These are phyloP conservation scores for Schizonepeta tenuifolia DNA, from an alignment of 257 asterid genomes.

Conservation along the genomic window DNA sequence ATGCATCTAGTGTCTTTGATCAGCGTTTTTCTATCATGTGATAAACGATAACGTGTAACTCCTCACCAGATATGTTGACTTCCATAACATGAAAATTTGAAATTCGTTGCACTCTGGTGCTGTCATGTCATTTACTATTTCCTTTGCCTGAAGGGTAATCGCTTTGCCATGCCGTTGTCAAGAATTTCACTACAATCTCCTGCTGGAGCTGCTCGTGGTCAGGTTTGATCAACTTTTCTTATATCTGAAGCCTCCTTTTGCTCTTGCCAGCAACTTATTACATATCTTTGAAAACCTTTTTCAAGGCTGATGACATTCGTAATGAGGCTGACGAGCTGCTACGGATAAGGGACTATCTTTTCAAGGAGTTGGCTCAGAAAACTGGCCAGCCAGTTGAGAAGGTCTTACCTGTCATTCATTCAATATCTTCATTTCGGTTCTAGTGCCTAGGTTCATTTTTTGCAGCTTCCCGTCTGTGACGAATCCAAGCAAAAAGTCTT, in stretches of 20 bases:
- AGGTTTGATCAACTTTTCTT: constrained; percentile 53
- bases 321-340: constrained; percentile 88
- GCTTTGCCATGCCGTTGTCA: constrained; percentile 81
- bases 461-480: background rate
- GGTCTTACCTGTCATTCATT: constrained; percentile 43
- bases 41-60: background rate
- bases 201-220: constrained; percentile 97
- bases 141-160: constrained; percentile 60
- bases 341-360: constrained; percentile 87
- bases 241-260: background rate
- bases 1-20: background rate
- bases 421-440: background rate
- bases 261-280: constrained; percentile 14
- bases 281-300: constrained; percentile 22
- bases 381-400: constrained; percentile 85
- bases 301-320: constrained; percentile 84
- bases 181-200: constrained; percentile 77
- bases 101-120: constrained; percentile 11
- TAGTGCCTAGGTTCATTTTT: background rate
- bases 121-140: constrained; percentile 28
- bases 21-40: constrained; percentile 4
- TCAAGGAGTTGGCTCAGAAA: constrained; percentile 81
- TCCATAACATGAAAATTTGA: background rate
- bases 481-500: background rate
- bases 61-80: background rate